A percentile compares a stretch with the other conserved stretches of the same genome.
These are phyloP conservation scores for Exophiala sideris DNA, from an alignment of 2,329 filamentous ascomycete genomes.

Conservation along the genomic window DNA sequence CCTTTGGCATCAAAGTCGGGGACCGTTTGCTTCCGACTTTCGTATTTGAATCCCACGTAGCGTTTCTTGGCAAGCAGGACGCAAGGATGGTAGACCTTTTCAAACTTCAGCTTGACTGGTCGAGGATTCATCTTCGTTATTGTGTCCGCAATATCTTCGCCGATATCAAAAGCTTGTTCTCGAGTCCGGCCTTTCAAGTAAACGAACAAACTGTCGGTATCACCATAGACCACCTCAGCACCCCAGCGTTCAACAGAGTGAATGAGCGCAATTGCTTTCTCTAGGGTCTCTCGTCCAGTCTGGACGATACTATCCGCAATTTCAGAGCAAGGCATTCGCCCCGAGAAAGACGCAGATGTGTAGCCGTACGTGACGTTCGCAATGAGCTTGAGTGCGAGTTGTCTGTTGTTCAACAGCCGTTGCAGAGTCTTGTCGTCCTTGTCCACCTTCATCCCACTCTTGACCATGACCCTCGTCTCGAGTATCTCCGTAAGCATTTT, in stretches of 20 bases:
- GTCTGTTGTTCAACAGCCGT: constrained; percentile 84
- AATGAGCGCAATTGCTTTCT: constrained; percentile 88
- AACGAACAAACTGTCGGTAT: constrained; percentile 93
- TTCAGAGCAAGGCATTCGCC: constrained; percentile 95
- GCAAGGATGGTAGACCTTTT: constrained; percentile 97
- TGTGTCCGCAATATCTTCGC: constrained; percentile 82
- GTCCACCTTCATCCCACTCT: constrained; percentile 91
- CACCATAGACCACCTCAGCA: constrained; percentile 95
- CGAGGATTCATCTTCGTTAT: constrained; percentile 87
- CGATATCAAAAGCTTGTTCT: constrained; percentile 87
- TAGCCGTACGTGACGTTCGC: constrained; percentile 99
- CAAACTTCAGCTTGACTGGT: constrained; percentile 93
- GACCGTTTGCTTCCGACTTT: constrained; percentile 67
- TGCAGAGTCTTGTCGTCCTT: constrained; percentile 84
- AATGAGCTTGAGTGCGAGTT: constrained; percentile 89
- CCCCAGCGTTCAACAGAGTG: constrained; percentile 84
- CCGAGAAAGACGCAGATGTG: constrained; percentile 93
- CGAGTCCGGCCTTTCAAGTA: constrained; percentile 81
- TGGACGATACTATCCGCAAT: constrained; percentile 98
- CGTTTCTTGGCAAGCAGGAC: constrained; percentile 93
- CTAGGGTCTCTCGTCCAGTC: constrained; percentile 88
- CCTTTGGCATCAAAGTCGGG: constrained; percentile 97
- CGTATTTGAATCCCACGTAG: constrained; percentile 97
- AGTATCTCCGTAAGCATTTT: constrained; percentile 97
- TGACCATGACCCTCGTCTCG: constrained; percentile 96